Percentiles rank a stretch among this genome's conserved stretches.
Evolutionary conservation across 345 rosid species (phyloP).

Genomic region (Lepidium aucheri): DNA sequence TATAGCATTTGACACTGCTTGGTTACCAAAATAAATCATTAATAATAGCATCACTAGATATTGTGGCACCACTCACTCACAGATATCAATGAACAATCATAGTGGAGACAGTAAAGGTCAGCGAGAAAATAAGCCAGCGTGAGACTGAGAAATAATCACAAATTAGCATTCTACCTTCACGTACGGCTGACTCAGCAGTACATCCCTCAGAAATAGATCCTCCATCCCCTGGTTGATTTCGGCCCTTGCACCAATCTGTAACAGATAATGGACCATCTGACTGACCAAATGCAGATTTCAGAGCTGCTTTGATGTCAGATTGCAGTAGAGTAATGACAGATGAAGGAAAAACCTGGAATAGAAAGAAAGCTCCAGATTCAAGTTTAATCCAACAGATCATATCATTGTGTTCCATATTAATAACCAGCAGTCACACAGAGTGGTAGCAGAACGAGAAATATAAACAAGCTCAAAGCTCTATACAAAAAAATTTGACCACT

Average conservation of each 20-base stretch:
- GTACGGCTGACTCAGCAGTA: conserved; percentile 58
- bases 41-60: neutral
- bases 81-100: conserved; percentile 4
- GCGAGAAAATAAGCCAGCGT: conserved; percentile 45
- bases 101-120: neutral
- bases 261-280: conserved; percentile 89
- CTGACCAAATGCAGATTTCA: conserved; percentile 77
- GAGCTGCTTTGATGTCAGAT: conserved; percentile 77
- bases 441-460: neutral
- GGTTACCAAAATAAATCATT: neutral
- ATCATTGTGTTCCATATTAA: neutral
- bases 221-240: conserved; percentile 50
- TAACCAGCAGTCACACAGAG: neutral
- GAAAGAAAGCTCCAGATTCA: conserved; percentile 14
- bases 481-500: neutral
- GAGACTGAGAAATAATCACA: conserved; percentile 50
- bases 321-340: conserved; percentile 79
- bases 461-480: neutral
- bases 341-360: conserved; percentile 69
- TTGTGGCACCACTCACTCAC: neutral
- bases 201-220: conserved; percentile 61
- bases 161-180: conserved; percentile 62
- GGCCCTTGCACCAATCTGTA: conserved; percentile 96
- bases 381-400: neutral
- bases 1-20: conserved; percentile 30